Conservation (phyloP, 2,329 filamentous ascomycete species). For the Albifimbria verrucaria region DNA sequence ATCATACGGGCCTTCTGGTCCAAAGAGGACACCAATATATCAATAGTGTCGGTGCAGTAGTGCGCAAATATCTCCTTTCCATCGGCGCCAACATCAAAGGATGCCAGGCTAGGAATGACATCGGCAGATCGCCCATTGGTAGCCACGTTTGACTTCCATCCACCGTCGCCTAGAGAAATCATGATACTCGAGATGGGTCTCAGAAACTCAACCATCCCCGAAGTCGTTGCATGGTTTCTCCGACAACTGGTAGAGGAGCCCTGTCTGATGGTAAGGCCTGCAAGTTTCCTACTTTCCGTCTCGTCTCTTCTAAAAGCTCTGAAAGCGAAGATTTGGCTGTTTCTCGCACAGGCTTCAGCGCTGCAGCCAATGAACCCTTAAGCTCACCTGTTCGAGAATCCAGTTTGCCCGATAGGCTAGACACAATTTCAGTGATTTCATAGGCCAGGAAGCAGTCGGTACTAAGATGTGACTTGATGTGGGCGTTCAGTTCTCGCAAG, state of each 20-base stretch:
- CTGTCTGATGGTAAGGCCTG: constrained; percentile 74
- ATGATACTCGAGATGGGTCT: constrained; percentile 85
- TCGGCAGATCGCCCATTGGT: constrained; percentile 56
- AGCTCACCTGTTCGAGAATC: constrained; percentile 83
- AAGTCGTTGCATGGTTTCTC: constrained; percentile 81
- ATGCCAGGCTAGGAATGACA: constrained; percentile 66
- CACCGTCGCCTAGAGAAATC: constrained; percentile 87
- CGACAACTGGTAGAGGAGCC: constrained; percentile 71
- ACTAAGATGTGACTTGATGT: constrained; percentile 80
- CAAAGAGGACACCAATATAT: constrained; percentile 71
- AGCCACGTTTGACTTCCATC: constrained; percentile 65
- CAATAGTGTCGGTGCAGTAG: constrained; percentile 87
- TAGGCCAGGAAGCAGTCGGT: constrained; percentile 95
- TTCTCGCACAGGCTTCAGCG: constrained; percentile 84
- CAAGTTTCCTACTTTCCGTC: constrained; percentile 63
- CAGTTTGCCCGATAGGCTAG: constrained; percentile 72
- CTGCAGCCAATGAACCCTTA: constrained; percentile 77
- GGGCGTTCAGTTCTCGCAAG: constrained; percentile 80
- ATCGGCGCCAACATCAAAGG: constrained; percentile 86
- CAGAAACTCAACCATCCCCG: constrained; percentile 83
- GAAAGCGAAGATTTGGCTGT: constrained; percentile 84
- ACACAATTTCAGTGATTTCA: constrained; percentile 89
- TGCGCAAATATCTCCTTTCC: constrained; percentile 84
- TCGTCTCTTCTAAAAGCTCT: constrained; percentile 80
- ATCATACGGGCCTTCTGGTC: constrained; percentile 70